Evolutionary conservation across 2,329 filamentous ascomycete genomes (phyloP).

Genomic region (Epichloe baconii): DNA sequence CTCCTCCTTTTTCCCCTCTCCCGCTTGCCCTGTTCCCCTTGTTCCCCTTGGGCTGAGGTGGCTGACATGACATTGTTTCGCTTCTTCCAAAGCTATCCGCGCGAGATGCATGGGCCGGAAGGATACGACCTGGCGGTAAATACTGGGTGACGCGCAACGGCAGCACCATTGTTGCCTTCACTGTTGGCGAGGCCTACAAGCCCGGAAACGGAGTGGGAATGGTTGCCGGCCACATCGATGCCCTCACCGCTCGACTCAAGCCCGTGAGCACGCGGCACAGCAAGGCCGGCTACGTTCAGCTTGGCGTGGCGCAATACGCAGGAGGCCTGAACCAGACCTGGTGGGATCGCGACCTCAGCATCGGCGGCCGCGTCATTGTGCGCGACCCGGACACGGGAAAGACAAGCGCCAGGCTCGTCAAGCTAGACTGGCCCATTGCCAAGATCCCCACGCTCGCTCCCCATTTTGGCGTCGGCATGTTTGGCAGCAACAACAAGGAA

Average conservation of each 20-base stretch:
- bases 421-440: slow-evolving; percentile 89
- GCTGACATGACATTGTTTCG: background rate
- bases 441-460: slow-evolving; percentile 83
- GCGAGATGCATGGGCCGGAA: slow-evolving; percentile 61
- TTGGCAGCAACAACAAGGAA: slow-evolving; percentile 62
- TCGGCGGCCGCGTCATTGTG: slow-evolving; percentile 80
- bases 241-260: slow-evolving; percentile 81
- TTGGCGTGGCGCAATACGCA: slow-evolving; percentile 87
- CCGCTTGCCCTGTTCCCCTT: background rate
- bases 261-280: slow-evolving; percentile 75
- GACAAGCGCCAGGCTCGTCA: slow-evolving; percentile 70
- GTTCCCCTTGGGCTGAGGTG: background rate
- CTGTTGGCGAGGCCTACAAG: slow-evolving; percentile 66
- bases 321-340: slow-evolving; percentile 79
- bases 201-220: slow-evolving; percentile 79
- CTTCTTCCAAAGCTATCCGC: slow-evolving; percentile 48
- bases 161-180: slow-evolving; percentile 74
- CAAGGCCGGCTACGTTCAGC: slow-evolving; percentile 74
- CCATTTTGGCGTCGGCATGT: slow-evolving; percentile 73
- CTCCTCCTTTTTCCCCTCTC: background rate
- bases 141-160: slow-evolving; percentile 84
- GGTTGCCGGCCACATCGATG: slow-evolving; percentile 86
- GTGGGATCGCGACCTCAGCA: slow-evolving; percentile 92
- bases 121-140: slow-evolving; percentile 67
- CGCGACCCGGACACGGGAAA: slow-evolving; percentile 60